Evolutionary conservation across 179 eudicot species (phyloP), one percentile per base, ranked within the genome.

Genomic region (Silene coronaria): DNA sequence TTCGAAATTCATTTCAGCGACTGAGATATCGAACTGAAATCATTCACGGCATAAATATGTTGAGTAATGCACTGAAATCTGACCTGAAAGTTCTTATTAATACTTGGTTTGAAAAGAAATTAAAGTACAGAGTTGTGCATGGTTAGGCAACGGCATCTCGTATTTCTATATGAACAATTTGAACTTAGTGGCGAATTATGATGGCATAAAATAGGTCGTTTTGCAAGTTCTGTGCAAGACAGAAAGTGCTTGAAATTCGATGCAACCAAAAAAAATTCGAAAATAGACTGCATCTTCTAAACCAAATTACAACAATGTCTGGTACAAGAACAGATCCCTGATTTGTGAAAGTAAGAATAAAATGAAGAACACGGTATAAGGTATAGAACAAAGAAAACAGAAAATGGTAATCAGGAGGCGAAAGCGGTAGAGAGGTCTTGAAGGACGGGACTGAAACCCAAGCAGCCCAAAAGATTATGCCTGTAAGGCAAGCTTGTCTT

Each of bases 401-500:
- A 73, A 38, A 26, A 67, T 46, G 26, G 72, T 19, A 14, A 51
- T 57, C 69, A 71, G 4, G 83, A 55, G 22, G 81, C 78, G 51
- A 85, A 57, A n/a, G 87, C 80, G 67, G 59, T 79, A 30, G 92
- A 79, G 21, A 86, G 38, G n/a, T 81, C 85, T 48, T 80, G 81
- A 68, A 83, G 79, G 0, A 85, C 77, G 21, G 75, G 84, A 38
- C 72, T 78, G 63, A 91, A 90, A 19, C 97, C 90, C 77, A 90
- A 76, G 78, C 97, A 91, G 55, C 90, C 93, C 72, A 88, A 70
- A 17, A 91, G 63, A 2, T 88, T 90, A 38, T 82, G 86, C 46
- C 80, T 89, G 82, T 87, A 90, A 2, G 97, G 96, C 89, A 90
- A 80, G 21, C 72, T 76, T 1, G 96, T 91, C 84, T 82, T 89